Evolutionary conservation across 2,329 filamentous ascomycete species (phyloP).

Genomic region (Acrocalymma vagum): DNA sequence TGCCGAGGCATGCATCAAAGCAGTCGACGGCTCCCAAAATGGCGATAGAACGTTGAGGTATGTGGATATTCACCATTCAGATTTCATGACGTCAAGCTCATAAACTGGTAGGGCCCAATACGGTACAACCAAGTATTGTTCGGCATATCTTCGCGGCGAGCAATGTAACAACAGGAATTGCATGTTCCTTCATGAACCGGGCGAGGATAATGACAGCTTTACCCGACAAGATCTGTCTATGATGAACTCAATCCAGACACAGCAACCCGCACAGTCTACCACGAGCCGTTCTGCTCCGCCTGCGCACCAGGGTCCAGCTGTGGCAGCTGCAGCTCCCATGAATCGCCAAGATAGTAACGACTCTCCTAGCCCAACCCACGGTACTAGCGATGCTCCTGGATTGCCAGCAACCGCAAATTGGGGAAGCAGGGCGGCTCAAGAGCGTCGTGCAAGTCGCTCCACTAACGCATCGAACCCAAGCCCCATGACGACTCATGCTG

Average conservation of each 20-base stretch:
- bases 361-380: slow-evolving; percentile 62
- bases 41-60: slow-evolving; percentile 84
- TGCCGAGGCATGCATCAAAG: slow-evolving; percentile 86
- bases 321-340: slow-evolving; percentile 69
- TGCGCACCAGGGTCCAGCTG: slow-evolving; percentile 58
- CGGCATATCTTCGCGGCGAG: slow-evolving; percentile 93
- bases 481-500: slow-evolving; percentile 68
- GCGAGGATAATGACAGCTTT: slow-evolving; percentile 98
- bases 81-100: slow-evolving; percentile 24
- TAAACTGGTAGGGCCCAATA: slow-evolving; percentile 66
- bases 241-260: slow-evolving; percentile 88
- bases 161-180: slow-evolving; percentile 94
- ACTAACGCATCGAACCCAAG: slow-evolving; percentile 85
- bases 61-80: slow-evolving; percentile 35
- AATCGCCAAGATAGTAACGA: slow-evolving; percentile 80
- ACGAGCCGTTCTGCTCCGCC: slow-evolving; percentile 61
- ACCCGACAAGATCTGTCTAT: slow-evolving; percentile 93
- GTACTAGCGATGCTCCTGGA: slow-evolving; percentile 92
- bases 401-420: slow-evolving; percentile 93
- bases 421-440: slow-evolving; percentile 77
- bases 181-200: slow-evolving; percentile 97
- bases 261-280: slow-evolving; percentile 69
- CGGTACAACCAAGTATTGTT: slow-evolving; percentile 98
- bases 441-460: slow-evolving; percentile 78
- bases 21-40: slow-evolving; percentile 92